phyloP scores from a whole-genome alignment of 2,329 filamentous ascomycete genomes.

The Aspergillus ochraceoroseus region DNA sequence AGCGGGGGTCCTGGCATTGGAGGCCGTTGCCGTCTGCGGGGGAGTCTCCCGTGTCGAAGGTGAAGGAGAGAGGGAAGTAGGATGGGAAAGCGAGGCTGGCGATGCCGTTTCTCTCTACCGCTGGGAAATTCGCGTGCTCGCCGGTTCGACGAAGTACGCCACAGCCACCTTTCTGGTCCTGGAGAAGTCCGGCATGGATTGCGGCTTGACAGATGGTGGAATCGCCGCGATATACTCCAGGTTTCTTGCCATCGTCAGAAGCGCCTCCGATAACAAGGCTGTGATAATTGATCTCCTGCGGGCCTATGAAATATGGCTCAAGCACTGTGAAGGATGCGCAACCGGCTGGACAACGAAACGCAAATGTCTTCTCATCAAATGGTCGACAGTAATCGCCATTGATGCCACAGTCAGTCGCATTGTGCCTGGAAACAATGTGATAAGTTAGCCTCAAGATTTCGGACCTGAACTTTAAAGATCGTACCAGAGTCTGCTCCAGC shows the following conservation, averaged over 20 bases:
- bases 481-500: conserved; percentile 35
- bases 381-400: conserved; percentile 55
- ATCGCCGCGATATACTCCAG: conserved; percentile 54
- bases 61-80: conserved; percentile 56
- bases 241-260: conserved; percentile 34
- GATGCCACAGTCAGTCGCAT: conserved; percentile 49
- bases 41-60: conserved; percentile 44
- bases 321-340: conserved; percentile 50
- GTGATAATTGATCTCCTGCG: conserved; percentile 51
- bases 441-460: conserved; percentile 10
- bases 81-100: conserved; percentile 51
- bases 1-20: conserved; percentile 54
- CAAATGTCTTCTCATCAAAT: conserved; percentile 51
- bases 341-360: conserved; percentile 56
- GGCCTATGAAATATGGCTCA: conserved; percentile 55
- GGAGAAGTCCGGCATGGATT: conserved; percentile 56
- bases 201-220: conserved; percentile 59
- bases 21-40: conserved; percentile 6
- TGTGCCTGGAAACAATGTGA: conserved; percentile 21
- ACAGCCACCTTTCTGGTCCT: conserved; percentile 52
- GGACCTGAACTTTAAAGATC: conserved; percentile 35
- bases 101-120: conserved; percentile 48
- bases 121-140: conserved; percentile 47
- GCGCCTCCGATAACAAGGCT: conserved; percentile 54
- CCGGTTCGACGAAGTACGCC: conserved; percentile 53